Base-by-base conservation (phyloP, 1,284 basidiomycete genomes). In the Termitomyces sp. region DNA sequence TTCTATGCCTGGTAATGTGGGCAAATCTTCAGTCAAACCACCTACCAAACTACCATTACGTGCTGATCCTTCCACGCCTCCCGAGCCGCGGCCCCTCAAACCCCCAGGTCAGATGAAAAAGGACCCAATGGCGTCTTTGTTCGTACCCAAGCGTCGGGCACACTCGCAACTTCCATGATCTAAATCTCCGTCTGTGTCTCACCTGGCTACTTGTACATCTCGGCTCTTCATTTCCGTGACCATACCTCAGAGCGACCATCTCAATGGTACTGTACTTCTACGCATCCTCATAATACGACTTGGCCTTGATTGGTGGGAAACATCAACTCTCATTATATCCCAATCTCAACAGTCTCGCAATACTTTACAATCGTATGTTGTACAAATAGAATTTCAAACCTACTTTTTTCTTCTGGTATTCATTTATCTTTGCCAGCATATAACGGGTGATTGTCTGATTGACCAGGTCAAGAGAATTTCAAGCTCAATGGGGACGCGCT, bases 71-170 rank as follows among this genome's bases (percentile, higher is more conserved):
- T 46, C 60, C 40, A 48, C 53, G 49, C 44, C 53, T 49, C 41
- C 53, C 40, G 57, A 62, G n/a, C n/a, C 54, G n/a, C 56, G 63
- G 45, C 66, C 66, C 46, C 46, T 65, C 40, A 76, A 72, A 60
- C 58, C 69, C 28, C 66, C 67, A n/a, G 52, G 60, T 19, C 57
- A 70, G 57, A 59, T 66, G 55, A 86, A 82, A 72, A 86, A 77
- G 66, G 78, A 86, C 64, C 81, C 80, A 24, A 80, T 80, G 77
- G 73, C 83, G 45, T 74, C 78, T 46, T 67, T 89, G 35, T 89
- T 89, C 66, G 81, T 89, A 68, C 87, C 86, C 42, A 89, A 88
- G 67, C 83, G 82, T 60, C 82, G 83, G 53, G 75, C 79, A 18
- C 69, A 80, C 64, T 84, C 84, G 38, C 84, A 87, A 61, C 75